Percentiles rank a stretch among this genome's conserved stretches.
Conservation (phyloP, 148 eudicot species). For the Rhododendron williamsianum region DNA sequence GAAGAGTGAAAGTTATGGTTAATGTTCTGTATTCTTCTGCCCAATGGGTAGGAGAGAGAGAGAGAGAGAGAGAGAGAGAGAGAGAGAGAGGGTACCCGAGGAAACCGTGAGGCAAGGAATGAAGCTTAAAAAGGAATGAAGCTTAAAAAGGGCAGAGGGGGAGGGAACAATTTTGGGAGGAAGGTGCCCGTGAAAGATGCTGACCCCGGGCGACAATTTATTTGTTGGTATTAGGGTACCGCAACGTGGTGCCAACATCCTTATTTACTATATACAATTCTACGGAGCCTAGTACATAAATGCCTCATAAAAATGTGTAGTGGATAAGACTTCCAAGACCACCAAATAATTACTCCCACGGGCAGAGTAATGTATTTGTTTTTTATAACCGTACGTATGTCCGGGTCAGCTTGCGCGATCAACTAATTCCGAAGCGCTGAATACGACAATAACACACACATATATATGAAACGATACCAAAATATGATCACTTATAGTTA, state of each 20-base stretch:
- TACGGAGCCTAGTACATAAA: no score
- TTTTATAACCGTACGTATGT: no score
- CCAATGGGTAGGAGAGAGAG: background rate
- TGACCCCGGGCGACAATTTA: background rate
- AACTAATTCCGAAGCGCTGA: background rate
- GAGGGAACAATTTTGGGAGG: background rate
- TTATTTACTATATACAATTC: fast-evolving
- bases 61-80: background rate
- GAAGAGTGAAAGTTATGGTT: constrained; percentile 7
- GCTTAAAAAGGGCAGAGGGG: background rate
- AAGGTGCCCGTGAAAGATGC: constrained; percentile 17
- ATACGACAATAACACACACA: no score
- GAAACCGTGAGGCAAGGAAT: constrained; percentile 25
- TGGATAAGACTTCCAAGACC: no score
- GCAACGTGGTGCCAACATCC: no score
- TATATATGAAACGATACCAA: no score
- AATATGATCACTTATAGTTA: no score
- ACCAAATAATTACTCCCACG: no score
- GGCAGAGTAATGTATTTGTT: background rate
- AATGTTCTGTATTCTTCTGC: constrained; percentile 6
- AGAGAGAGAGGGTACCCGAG: constrained; percentile 22
- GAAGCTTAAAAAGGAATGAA: constrained; percentile 3
- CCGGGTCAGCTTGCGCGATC: no score
- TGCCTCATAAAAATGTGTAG: no score
- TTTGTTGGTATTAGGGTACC: no score